Evolutionary conservation across 2,329 filamentous ascomycete genomes (phyloP), one percentile per base, ranked within the genome.

Genomic region (Penicillium sp.): DNA sequence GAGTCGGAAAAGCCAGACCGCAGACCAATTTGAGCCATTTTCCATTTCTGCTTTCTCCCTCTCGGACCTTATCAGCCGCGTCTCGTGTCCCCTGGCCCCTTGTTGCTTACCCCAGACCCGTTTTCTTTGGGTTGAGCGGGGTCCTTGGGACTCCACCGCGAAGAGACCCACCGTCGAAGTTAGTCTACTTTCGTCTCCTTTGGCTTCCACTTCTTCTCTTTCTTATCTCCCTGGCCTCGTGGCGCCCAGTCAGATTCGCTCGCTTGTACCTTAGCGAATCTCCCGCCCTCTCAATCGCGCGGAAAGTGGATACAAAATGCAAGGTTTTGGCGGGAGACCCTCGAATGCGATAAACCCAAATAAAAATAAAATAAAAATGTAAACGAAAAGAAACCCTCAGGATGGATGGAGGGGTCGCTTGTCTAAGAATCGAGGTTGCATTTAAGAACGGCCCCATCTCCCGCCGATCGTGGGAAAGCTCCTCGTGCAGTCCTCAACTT

Each of bases 211-310:
- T 28, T 52, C 45, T 55, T 38, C 28, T n/a, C 55, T 52, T 52
- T 55, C 38, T 57, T 59, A 63, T 61, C 61, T 56, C 52, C 22
- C 30, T 53, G 58, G 48, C 48, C 55, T 43, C n/a, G 48, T 45
- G 56, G 46, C 56, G 35, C 35, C 51, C 51, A 53, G 35, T 38
- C 51, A 38, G 7, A 53, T 38, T 14, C 33, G 14, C 14, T 7
- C 19, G 19, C 25, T 19, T 19, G 6, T 16, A 53, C 16, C 35
- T 22, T 35, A 35, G 48, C 35, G 35, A 38, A 22, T 22, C 0
- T 26, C 35, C 48, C 45, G 45, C 2, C 45, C 45, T 30, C 25
- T 30, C 45, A 30, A 30, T 48, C 45, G 43, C 43, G 25, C 25
- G 7, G 14, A 5, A 25, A 26, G 25, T 14, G 7, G 14, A 5